Base-by-base conservation (phyloP, 768 basidiomycete species). In the Clitopilus hobsonii region DNA sequence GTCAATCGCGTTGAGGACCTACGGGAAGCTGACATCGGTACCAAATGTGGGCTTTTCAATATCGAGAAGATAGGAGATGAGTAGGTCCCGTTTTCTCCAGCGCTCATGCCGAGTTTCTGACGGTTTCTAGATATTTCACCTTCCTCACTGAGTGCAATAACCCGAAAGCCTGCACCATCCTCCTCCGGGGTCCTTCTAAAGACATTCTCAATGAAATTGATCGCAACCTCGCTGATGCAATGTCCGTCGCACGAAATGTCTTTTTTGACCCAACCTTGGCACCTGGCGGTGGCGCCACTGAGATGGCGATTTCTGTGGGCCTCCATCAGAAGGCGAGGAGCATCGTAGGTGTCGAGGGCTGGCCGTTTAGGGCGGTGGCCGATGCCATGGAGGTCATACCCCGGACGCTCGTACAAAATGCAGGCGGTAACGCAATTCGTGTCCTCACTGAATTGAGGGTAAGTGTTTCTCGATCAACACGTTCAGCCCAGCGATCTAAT, bases 361-460 rank as follows among this genome's bases (percentile, higher is more conserved):
- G 91, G 78, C 94, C 94, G 7, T 94, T 87, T 74, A 75, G 89
- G 45, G 94, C 95, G 23, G 93, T 98, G 10, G 90, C 90, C 0
- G 96, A 98, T 62, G 94, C 97, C 27, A 87, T 98, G 82, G 96
- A 98, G 71, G 93, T 98, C 54, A 96, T 98, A 61, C 97, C 97
- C 2, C 74, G 96, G 55, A 98, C 95, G 27, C 75, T 99, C 60
- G 86, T 94, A 16, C 95, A 98, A 70, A 99, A 99, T 71, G 84
- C 85, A 25, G 95, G 97, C 5, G 97, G 94, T 0, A 98, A 98
- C 70, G 92, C 86, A 5, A 98, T 98, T 61, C 78, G 97, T 51
- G 88, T 90, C 10, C 71, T 98, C 69, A 98, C 97, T 0, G 94
- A 95, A 71, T 77, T 99, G 52, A 82, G 97, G 76, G 94, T 92